Evolutionary conservation across 768 basidiomycete genomes (phyloP), one percentile per base, ranked within the genome.

Genomic region (Naganishia friedmannii): DNA sequence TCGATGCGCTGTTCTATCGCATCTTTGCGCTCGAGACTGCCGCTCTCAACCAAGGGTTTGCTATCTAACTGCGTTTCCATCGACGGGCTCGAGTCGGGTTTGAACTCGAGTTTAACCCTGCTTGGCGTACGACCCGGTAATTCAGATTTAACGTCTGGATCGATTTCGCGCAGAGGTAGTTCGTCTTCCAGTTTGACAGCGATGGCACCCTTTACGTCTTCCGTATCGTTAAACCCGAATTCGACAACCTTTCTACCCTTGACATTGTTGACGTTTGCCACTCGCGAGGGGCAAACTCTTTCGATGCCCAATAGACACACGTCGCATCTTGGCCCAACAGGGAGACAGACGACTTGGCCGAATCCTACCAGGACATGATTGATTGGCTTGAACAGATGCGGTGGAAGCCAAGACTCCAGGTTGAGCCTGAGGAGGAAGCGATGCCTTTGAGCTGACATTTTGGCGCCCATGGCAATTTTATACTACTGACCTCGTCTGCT

Each of bases 401-500:
- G 67, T 3, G 79, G 79, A 0, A 80, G 73, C 79, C 79, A 80
- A 3, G 77, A 78, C 73, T 80, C 75, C 15, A 80, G 73, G 66
- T 80, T 80, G 29, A 80, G 72, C 17, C 73, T 72, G 68, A 21
- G 9, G 46, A 28, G 19, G 51, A 37, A 29, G 3, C 19, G 19
- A 2, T 37, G n/a, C 8, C 15, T 3, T 34, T 37, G 26, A 65
- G 60, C 34, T 19, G 26, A 42, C 26, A 26, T 21, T 5, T 17
- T 65, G 2, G 23, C 60, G 42, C 19, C 19, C 21, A 21, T 5
- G 15, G 3, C 9, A 17, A 39, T 5, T 57, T 8, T 12, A 5
- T 15, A 28, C 2, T 21, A 56, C 69, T 26, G 58, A 90, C 89
- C 94, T 83, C 0, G 95, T 97, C 76, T 91, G 87, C 76, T 99